Percentiles rank a stretch among this genome's conserved stretches.
Evolutionary conservation across 345 rosid genomes (phyloP).

Genomic region (Boechera retrofracta): DNA sequence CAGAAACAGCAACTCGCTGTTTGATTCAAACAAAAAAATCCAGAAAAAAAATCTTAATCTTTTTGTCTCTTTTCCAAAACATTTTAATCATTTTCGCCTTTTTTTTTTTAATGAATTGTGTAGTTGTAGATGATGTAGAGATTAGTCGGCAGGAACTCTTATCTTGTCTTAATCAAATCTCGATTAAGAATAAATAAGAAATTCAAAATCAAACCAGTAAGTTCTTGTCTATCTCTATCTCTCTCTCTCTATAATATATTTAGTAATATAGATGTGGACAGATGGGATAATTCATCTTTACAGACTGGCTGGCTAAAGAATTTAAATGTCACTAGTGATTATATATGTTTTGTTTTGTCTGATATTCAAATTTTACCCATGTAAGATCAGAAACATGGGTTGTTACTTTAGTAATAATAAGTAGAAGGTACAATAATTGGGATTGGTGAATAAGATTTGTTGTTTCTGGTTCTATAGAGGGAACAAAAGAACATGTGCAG

Average conservation of each 20-base stretch:
- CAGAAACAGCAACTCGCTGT: slow-evolving; percentile 74
- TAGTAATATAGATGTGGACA: slow-evolving; percentile 32
- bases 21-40: slow-evolving; percentile 34
- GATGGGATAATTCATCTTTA: slow-evolving; percentile 22
- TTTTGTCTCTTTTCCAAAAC: slow-evolving; percentile 7
- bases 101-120: slow-evolving; percentile 36
- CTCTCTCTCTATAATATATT: background rate
- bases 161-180: slow-evolving; percentile 41
- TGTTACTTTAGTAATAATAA: slow-evolving; percentile 6
- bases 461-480: slow-evolving; percentile 30
- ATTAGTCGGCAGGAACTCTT: slow-evolving; percentile 42
- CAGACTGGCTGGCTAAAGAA: slow-evolving; percentile 40
- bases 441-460: slow-evolving; percentile 37
- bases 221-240: slow-evolving; percentile 19
- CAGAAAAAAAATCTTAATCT: slow-evolving; percentile 43
- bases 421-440: slow-evolving; percentile 41
- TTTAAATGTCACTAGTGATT: slow-evolving; percentile 25
- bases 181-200: slow-evolving; percentile 25
- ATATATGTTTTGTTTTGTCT: slow-evolving; percentile 37
- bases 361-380: slow-evolving; percentile 16
- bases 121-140: slow-evolving; percentile 47
- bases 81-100: background rate
- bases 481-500: slow-evolving; percentile 49
- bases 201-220: slow-evolving; percentile 20
- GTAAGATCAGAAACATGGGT: slow-evolving; percentile 38